Percentiles rank a stretch among this genome's conserved stretches.
Conservation (phyloP, 2,329 filamentous ascomycete genomes). For the Exutisphaerella laricina region DNA sequence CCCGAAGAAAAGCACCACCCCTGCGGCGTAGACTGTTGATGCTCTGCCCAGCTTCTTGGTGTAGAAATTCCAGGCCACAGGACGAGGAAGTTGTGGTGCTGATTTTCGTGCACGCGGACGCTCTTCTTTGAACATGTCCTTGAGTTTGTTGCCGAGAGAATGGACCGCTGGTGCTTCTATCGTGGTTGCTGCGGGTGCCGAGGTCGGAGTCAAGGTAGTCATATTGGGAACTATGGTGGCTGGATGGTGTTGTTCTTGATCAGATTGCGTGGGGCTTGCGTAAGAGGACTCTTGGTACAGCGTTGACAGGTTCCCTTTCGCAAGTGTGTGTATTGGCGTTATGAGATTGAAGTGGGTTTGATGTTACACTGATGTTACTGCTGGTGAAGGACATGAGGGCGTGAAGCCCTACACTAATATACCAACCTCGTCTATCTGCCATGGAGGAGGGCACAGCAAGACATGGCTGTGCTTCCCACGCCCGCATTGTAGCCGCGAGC, state of each 20-base stretch:
- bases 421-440: background rate
- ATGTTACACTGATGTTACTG: background rate
- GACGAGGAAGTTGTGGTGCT: slow-evolving; percentile 9
- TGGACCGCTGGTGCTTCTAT: background rate
- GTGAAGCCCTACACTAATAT: background rate
- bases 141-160: background rate
- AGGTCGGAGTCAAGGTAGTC: background rate
- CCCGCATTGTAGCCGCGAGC: slow-evolving; percentile 2
- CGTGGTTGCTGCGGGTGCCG: background rate
- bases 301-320: background rate
- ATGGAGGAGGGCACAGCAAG: background rate
- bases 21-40: slow-evolving; percentile 8
- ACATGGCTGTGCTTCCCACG: background rate
- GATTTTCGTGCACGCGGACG: slow-evolving; percentile 10
- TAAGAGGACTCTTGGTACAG: background rate
- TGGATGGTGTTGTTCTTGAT: background rate
- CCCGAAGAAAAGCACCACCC: slow-evolving; percentile 9
- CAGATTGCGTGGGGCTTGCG: background rate
- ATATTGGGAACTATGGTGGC: slow-evolving; percentile 1
- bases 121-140: slow-evolving; percentile 11
- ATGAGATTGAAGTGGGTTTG: background rate
- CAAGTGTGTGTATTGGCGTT: background rate
- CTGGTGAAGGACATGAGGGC: background rate
- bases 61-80: slow-evolving; percentile 15
- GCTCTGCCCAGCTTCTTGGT: slow-evolving; percentile 7